phyloP scores from a whole-genome alignment of 176 grass and related monocot genomes.

The Chloris gayana region DNA sequence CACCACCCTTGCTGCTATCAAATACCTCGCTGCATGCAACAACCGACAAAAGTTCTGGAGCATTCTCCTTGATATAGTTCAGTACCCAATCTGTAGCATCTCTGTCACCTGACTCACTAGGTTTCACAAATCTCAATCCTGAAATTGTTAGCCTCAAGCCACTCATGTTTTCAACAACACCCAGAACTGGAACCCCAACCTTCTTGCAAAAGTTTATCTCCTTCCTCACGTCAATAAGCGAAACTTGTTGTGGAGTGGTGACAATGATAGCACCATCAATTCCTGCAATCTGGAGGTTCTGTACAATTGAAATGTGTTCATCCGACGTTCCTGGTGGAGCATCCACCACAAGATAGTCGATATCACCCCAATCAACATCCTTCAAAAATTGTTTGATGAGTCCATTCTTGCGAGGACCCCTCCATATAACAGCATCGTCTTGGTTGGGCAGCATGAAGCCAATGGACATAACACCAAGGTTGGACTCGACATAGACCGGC shows the following conservation, averaged over 20 bases:
- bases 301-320: slow-evolving; percentile 90
- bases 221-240: slow-evolving; percentile 66
- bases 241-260: slow-evolving; percentile 87
- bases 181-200: slow-evolving; percentile 49
- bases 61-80: slow-evolving; percentile 65
- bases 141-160: slow-evolving; percentile 48
- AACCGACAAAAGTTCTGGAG: slow-evolving; percentile 65
- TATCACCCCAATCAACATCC: slow-evolving; percentile 66
- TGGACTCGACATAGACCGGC: slow-evolving; percentile 55
- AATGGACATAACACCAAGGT: slow-evolving; percentile 62
- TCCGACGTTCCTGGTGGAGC: slow-evolving; percentile 84
- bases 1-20: slow-evolving; percentile 74
- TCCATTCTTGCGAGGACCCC: slow-evolving; percentile 65
- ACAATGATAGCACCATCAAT: slow-evolving; percentile 84
- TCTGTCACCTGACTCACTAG: slow-evolving; percentile 45
- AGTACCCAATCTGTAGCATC: slow-evolving; percentile 63
- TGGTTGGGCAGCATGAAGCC: slow-evolving; percentile 74
- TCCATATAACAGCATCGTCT: slow-evolving; percentile 69
- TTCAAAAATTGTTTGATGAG: slow-evolving; percentile 66
- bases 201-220: slow-evolving; percentile 69
- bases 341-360: slow-evolving; percentile 70
- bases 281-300: slow-evolving; percentile 80
- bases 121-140: slow-evolving; percentile 56
- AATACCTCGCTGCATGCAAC: slow-evolving; percentile 79
- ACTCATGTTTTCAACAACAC: slow-evolving; percentile 70